Base-by-base conservation (phyloP, 257 asterid species). In the Nicotiana noctiflora region DNA sequence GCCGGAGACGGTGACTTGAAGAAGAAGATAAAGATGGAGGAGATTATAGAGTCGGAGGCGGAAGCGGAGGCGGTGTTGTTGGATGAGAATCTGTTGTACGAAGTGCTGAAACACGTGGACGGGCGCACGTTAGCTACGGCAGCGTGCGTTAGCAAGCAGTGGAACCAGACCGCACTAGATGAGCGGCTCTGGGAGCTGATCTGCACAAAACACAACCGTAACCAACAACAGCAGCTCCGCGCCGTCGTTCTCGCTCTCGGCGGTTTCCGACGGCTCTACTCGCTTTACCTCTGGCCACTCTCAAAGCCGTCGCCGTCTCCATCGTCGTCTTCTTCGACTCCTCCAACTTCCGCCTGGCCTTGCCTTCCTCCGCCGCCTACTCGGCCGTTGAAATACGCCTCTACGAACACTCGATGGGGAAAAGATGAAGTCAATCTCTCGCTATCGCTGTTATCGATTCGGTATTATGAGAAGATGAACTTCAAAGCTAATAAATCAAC, bases 151-250 rank as follows among this genome's bases (percentile, higher is more conserved):
- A 90, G 88, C 90, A 90, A 88, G 65, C 97, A 84, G 88, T 95
- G 99, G 99, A 83, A 67, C 81, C 89, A 85, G 56, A 89, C 97
- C 74, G 97, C 99, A 60, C 87, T 84, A 62, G 99, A 95, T 81
- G 99, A 95, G 90, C 90, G 97, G 85, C 90, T 95, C 56, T 95
- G 99, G 99, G 99, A 95, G 89, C 87, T 90, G 90, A 93, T 95
- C 93, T 95, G 99, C 88, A 92, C 97, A 51, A 91, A 86, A 78
- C 91, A 93, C 86, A 81, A 86, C 85, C 84, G 90, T 83, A 93
- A 92, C 77, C 88, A 92, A 87, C 97, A 92, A 68, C 85, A 86
- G 31, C 97, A 89, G 90, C 93, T 93, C 17, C 95, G 98, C 67
- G 80, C 93, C 67, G 96, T 95, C 81, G 97, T 95, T 2, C 81